Evolutionary conservation across 164 flowering plant genomes (phyloP).

Genomic region (Hamamelis virginiana): DNA sequence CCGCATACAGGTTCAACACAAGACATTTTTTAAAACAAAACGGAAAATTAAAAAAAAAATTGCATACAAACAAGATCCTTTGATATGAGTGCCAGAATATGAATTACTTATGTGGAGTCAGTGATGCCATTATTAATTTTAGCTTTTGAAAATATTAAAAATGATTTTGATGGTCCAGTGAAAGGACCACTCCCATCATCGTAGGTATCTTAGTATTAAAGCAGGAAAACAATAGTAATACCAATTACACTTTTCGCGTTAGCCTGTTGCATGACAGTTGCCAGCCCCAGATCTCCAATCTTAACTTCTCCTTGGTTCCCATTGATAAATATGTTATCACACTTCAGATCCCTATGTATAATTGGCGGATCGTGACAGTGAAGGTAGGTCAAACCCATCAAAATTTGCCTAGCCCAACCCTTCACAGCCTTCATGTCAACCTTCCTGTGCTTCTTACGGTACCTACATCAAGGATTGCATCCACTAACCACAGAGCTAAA

Average conservation of each 20-base stretch:
- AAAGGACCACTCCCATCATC: neutral
- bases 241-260: constrained; percentile 57
- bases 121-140: too few species aligned
- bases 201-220: neutral
- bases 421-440: constrained; percentile 68
- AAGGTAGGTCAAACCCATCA: constrained; percentile 56
- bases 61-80: too few species aligned
- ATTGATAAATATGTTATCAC: constrained; percentile 69
- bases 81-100: too few species aligned
- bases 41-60: too few species aligned
- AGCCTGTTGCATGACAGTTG: constrained; percentile 58
- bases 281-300: constrained; percentile 71
- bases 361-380: constrained; percentile 63
- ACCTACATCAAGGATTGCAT: constrained; percentile 31
- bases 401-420: constrained; percentile 69
- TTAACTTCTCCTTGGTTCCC: constrained; percentile 71
- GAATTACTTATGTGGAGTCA: too few species aligned
- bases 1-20: neutral
- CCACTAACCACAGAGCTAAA: constrained; percentile 9
- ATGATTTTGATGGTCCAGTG: neutral
- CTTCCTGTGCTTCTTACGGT: constrained; percentile 55
- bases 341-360: constrained; percentile 67
- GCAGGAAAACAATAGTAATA: constrained; percentile 14
- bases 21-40: too few species aligned
- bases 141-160: neutral